Percentiles rank a stretch among this genome's conserved stretches.
These are phyloP conservation scores for Candida ortonii DNA, from an alignment of 805 yeast genomes.

Conservation along the genomic window DNA sequence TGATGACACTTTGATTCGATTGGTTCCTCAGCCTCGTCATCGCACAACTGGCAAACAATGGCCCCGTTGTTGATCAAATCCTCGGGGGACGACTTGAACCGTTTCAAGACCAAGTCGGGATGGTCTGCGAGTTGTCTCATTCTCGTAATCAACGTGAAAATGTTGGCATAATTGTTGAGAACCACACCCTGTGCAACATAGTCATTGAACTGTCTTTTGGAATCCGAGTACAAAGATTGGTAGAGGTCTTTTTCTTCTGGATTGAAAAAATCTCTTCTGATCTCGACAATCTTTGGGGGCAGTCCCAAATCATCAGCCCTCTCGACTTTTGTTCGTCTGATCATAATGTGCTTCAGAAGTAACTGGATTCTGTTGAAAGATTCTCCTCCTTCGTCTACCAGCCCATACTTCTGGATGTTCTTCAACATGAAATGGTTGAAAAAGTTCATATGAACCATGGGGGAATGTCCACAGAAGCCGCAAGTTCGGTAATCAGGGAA, in stretches of 20 bases:
- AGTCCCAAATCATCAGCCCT: conserved; percentile 96
- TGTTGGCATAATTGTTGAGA: conserved; percentile 92
- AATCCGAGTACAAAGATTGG: conserved; percentile 80
- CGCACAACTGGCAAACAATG: conserved; percentile 88
- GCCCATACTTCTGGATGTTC: conserved; percentile 84
- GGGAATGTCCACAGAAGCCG: conserved; percentile 82
- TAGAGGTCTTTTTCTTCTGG: conserved; percentile 94
- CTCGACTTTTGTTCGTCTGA: conserved; percentile 92
- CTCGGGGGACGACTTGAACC: conserved; percentile 44
- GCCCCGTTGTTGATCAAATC: conserved; percentile 41
- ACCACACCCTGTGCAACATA: conserved; percentile 97
- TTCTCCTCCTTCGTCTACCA: conserved; percentile 73
- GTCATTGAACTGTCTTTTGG: conserved; percentile 82
- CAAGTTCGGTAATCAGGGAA: conserved; percentile 83
- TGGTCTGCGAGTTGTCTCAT: conserved; percentile 99
- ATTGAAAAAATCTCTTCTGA: conserved; percentile 82
- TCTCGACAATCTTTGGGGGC: conserved; percentile 93
- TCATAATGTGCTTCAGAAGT: conserved; percentile 76
- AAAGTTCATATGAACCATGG: conserved; percentile 93
- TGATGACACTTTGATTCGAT: conserved; percentile 94
- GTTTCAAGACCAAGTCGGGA: conserved; percentile 87
- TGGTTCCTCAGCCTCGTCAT: conserved; percentile 98
- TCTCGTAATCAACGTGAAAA: conserved; percentile 90
- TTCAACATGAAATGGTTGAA: conserved; percentile 95
- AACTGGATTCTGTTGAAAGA: conserved; percentile 77